Evolutionary conservation across 2,329 filamentous ascomycete genomes (phyloP), one percentile per base, ranked within the genome.

Genomic region (Chrysosporium queenslandicum): DNA sequence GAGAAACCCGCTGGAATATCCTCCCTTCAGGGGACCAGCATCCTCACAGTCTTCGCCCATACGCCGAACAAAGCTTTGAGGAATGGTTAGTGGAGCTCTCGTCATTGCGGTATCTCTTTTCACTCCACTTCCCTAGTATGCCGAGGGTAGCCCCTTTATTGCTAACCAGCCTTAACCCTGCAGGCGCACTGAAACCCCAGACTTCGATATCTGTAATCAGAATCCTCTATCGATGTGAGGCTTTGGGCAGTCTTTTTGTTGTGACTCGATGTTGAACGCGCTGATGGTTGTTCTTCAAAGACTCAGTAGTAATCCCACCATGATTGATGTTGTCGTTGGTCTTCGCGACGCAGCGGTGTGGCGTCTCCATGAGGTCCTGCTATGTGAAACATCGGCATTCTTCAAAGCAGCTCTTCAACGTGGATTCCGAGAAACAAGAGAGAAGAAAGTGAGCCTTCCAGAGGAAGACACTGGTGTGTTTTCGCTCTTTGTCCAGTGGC

Each of bases 401-500:
- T 53, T 57, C 46, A 14, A 47, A 18, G 41, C 25, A 2, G 43
- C 43, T 12, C 16, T 54, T 9, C 41, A 23, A 4, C 14, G 50
- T n/a, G 37, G 12, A n/a, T 55, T 46, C 16, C 27, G 30, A 42
- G 56, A 58, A 45, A 51, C 29, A 9, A 43, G 12, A 3, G 18
- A 55, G 11, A 52, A 42, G 18, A 53, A 53, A 36, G 47, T 57
- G 2, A 4, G 32, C 12, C 36, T 55, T 11, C n/a, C n/a, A 20
- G 47, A 51, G 20, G 55, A 50, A 16, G 30, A 52, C 5, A 57
- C 52, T 36, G 8, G 20, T 6, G 27, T 51, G 11, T 57, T 55
- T 20, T 18, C 47, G 2, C 45, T 55, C 18, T 58, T 56, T 18
- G 53, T 56, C 16, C 50, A 58, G 46, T 55, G 56, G 53, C 37